Evolutionary conservation across 148 eudicot species (phyloP).

Genomic region (Chenopodium formosanum): DNA sequence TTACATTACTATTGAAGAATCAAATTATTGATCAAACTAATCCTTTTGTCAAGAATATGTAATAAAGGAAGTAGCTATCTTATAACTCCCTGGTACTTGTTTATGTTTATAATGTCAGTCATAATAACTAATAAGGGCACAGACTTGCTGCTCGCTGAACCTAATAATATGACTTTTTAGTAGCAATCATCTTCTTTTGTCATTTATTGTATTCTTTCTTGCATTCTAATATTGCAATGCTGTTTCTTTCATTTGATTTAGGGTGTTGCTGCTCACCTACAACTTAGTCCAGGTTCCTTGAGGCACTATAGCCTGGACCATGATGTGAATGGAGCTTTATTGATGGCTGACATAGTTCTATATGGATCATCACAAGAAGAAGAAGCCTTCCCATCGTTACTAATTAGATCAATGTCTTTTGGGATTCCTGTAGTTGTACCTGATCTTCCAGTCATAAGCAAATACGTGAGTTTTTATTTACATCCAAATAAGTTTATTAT

Average conservation of each 20-base stretch:
- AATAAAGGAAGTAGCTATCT: neutral
- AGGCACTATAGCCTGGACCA: constrained; percentile 71
- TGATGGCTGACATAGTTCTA: constrained; percentile 82
- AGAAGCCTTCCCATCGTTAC: constrained; percentile 80
- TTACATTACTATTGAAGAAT: neutral
- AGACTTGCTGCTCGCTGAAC: neutral
- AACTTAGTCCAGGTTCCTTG: constrained; percentile 66
- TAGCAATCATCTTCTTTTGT: neutral
- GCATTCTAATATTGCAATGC: neutral
- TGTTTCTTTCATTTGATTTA: constrained; percentile 25
- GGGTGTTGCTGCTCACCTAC: constrained; percentile 68
- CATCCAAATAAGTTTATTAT: neutral
- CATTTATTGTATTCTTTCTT: neutral
- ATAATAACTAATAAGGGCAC: neutral
- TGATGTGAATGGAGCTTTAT: constrained; percentile 65
- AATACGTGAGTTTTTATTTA: constrained; percentile 55
- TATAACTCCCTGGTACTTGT: neutral
- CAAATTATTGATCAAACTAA: neutral
- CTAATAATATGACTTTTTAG: neutral
- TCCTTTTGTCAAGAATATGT: neutral
- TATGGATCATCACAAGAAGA: constrained; percentile 87
- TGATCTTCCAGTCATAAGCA: constrained; percentile 64
- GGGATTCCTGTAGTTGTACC: constrained; percentile 80
- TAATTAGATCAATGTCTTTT: constrained; percentile 81
- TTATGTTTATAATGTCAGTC: neutral